Percentiles rank a stretch among this genome's conserved stretches.
These are phyloP conservation scores for Caloboletus inedulis DNA, from an alignment of 1,284 basidiomycete genomes.

Conservation along the genomic window DNA sequence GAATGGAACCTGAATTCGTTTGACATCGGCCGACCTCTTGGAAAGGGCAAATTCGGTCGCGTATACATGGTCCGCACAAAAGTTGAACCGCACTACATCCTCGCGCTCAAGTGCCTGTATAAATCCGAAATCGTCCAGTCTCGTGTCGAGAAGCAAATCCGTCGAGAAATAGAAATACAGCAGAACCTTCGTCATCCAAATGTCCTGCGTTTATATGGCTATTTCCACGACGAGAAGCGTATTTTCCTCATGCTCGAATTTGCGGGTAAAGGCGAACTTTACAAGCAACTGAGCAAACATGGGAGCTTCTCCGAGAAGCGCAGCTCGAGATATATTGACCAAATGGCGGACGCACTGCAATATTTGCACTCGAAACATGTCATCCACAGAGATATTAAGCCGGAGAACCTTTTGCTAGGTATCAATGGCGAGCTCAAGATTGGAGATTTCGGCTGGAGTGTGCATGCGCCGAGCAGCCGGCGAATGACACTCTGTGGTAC, in stretches of 20 bases:
- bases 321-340: constrained; percentile 88
- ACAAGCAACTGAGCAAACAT: constrained; percentile 88
- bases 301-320: constrained; percentile 87
- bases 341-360: constrained; percentile 95
- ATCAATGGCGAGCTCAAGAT: constrained; percentile 98
- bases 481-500: constrained; percentile 92
- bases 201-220: constrained; percentile 91
- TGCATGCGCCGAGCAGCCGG: constrained; percentile 92
- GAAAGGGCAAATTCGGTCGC: constrained; percentile 98
- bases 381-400: constrained; percentile 99
- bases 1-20: constrained; percentile 87
- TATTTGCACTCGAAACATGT: constrained; percentile 97
- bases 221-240: constrained; percentile 97
- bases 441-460: constrained; percentile 98
- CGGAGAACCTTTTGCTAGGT: constrained; percentile 93
- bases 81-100: constrained; percentile 82
- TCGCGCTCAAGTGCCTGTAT: constrained; percentile 96
- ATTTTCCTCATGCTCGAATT: constrained; percentile 98
- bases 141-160: constrained; percentile 89
- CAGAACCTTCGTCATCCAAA: constrained; percentile 96
- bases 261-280: constrained; percentile 93
- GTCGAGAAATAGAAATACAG: constrained; percentile 98
- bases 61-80: constrained; percentile 99
- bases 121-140: constrained; percentile 92
- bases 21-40: constrained; percentile 93